Evolutionary conservation across 805 yeast species (phyloP).

Genomic region (Lipomyces yamanashiensis): DNA sequence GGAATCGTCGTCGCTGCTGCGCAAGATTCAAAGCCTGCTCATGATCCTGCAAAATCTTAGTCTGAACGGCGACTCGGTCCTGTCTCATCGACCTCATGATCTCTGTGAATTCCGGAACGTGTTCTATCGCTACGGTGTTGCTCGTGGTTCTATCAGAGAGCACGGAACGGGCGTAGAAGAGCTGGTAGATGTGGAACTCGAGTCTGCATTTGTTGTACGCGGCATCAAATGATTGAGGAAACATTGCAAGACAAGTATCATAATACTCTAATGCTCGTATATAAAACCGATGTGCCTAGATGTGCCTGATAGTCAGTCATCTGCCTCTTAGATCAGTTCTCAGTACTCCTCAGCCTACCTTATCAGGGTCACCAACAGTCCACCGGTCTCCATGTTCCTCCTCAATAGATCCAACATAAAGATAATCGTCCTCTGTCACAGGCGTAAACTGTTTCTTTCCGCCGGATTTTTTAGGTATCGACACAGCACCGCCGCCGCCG

Average conservation of each 20-base stretch:
- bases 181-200: conserved; percentile 32
- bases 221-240: conserved; percentile 31
- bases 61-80: conserved; percentile 17
- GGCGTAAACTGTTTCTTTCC: conserved; percentile 22
- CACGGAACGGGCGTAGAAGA: conserved; percentile 18
- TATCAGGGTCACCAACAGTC: conserved; percentile 32
- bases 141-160: conserved; percentile 3
- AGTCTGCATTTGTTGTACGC: conserved; percentile 33
- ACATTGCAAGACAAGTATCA: conserved; percentile 21
- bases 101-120: neutral
- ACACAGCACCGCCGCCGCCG: neutral
- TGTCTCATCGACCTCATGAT: conserved; percentile 13
- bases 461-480: neutral
- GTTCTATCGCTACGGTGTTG: too few species aligned
- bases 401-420: conserved; percentile 33
- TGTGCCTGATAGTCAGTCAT: neutral
- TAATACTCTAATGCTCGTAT: conserved; percentile 27
- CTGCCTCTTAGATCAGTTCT: neutral
- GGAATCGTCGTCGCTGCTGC: conserved; percentile 2
- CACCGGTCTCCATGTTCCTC: conserved; percentile 38
- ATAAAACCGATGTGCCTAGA: conserved; percentile 33
- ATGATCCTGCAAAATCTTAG: conserved; percentile 29
- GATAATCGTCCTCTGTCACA: conserved; percentile 31
- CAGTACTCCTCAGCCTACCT: conserved; percentile 8
- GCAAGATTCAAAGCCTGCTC: conserved; percentile 20